Conservation (phyloP, 2,329 filamentous ascomycete genomes). For the Trichoderma oligosporum region DNA sequence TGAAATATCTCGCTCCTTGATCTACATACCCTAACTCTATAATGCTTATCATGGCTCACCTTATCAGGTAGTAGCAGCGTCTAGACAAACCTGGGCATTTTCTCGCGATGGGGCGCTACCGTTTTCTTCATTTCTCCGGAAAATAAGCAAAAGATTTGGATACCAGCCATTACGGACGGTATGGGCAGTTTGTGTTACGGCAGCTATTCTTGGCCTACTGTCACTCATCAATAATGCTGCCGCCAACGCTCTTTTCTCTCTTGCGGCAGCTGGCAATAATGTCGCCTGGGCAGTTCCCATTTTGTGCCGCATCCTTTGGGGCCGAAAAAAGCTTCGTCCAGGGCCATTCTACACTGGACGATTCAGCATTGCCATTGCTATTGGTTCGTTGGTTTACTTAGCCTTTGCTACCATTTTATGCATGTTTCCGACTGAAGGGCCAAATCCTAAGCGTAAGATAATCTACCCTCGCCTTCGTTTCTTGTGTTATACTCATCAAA, state of each 20-base stretch:
- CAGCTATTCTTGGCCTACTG: neutral
- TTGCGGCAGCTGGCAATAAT: neutral
- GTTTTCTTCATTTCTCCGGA: neutral
- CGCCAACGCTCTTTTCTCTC: neutral
- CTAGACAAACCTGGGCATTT: conserved; percentile 7
- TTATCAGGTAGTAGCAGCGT: neutral
- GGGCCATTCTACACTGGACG: conserved; percentile 2
- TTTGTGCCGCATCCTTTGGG: neutral
- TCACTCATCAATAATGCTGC: conserved; percentile 5
- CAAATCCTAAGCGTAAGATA: conserved; percentile 6
- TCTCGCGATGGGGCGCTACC: conserved; percentile 1
- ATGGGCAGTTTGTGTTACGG: neutral
- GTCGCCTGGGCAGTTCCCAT: conserved; percentile 2
- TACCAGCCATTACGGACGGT: conserved; percentile 6
- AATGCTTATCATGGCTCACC: neutral
- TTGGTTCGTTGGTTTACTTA: neutral
- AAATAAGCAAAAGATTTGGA: neutral
- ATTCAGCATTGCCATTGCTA: neutral
- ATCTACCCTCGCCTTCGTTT: too few species aligned
- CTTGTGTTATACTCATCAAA: too few species aligned
- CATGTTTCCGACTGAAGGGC: conserved; percentile 9
- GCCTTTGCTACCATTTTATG: conserved; percentile 1
- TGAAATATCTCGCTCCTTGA: too few species aligned
- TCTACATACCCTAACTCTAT: too few species aligned
- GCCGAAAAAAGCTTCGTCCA: neutral